These are phyloP conservation scores for Oenanthe javanica DNA, from an alignment of 140 eudicot genomes.

Conservation along the genomic window DNA sequence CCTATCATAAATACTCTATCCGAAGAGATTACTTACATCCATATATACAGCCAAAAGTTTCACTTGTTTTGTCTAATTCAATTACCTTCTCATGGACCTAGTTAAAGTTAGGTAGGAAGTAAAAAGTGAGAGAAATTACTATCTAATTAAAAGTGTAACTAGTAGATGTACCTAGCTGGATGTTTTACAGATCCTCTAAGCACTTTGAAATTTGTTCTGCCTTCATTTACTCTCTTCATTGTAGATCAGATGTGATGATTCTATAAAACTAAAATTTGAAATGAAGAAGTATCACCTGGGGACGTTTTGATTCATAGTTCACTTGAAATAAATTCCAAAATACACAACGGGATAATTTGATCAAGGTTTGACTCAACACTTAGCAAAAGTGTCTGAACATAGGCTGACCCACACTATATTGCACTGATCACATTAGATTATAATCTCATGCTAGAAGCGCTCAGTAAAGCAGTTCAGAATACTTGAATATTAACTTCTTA, in stretches of 20 bases:
- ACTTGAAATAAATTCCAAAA: background rate
- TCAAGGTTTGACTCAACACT: background rate
- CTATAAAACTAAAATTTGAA: background rate
- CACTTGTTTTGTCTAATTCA: background rate
- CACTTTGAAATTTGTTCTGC: background rate
- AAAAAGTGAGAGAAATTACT: background rate
- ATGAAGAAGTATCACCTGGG: background rate
- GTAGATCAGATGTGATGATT: background rate
- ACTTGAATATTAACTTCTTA: background rate
- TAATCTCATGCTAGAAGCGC: background rate
- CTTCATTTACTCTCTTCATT: background rate
- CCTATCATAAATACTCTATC: background rate
- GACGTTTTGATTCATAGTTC: background rate
- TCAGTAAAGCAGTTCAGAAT: background rate
- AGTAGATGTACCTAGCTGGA: background rate
- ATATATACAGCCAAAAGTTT: background rate
- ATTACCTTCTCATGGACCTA: background rate
- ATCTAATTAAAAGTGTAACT: background rate
- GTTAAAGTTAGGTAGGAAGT: background rate
- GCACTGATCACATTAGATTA: background rate
- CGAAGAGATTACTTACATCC: background rate
- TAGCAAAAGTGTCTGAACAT: background rate
- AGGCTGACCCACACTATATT: background rate
- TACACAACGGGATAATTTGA: background rate
- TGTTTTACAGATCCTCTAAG: background rate